Evolutionary conservation across 176 grass and related monocot species (phyloP).

Genomic region (Cenchrus americanus): DNA sequence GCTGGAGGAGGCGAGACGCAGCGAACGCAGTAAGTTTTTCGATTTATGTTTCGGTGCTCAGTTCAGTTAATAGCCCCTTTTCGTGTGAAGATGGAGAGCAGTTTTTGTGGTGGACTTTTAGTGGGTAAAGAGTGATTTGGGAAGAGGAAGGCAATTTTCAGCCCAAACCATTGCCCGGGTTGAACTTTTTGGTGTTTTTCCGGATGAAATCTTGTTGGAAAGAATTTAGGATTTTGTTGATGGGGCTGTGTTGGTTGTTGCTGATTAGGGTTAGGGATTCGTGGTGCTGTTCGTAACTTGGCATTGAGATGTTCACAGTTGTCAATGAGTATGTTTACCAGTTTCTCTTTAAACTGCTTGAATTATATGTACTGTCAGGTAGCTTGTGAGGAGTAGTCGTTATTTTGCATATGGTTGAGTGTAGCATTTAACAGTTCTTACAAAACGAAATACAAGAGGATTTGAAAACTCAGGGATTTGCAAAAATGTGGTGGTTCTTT

Average conservation of each 20-base stretch:
- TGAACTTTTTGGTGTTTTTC: not conserved
- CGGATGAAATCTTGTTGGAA: not conserved
- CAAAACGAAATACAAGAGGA: not conserved
- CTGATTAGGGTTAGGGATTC: conserved; percentile 10
- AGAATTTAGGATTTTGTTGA: not conserved
- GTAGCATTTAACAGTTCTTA: not conserved
- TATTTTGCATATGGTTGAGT: not conserved
- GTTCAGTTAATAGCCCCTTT: not conserved
- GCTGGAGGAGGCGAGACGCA: conserved; percentile 26
- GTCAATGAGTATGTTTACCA: not conserved
- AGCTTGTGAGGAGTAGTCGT: not conserved
- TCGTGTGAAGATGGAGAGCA: not conserved
- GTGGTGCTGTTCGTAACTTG: not conserved
- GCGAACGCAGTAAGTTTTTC: conserved; percentile 49
- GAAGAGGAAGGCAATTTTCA: not conserved
- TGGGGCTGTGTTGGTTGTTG: not conserved
- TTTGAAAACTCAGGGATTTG: not conserved
- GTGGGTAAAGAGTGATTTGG: not conserved
- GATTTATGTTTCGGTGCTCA: conserved; percentile 2
- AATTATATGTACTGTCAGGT: not conserved
- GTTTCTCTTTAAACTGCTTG: not conserved
- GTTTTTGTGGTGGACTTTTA: not conserved
- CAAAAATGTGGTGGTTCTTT: not conserved
- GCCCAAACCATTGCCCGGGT: not conserved
- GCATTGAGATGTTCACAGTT: not conserved